Evolutionary conservation across 140 eudicot genomes (phyloP).

Genomic region (Stevia rebaudiana): DNA sequence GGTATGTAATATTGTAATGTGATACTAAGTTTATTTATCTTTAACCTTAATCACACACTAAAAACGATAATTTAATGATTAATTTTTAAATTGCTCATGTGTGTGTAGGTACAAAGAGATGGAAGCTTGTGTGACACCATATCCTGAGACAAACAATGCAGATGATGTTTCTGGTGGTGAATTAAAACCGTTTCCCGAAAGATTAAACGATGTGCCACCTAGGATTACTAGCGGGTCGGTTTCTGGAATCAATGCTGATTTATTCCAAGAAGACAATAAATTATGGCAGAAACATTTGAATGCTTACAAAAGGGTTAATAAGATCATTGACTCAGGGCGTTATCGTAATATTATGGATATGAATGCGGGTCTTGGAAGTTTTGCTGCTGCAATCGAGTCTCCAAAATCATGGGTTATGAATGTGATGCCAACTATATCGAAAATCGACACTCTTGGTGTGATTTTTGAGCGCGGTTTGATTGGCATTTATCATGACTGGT

Average conservation of each 20-base stretch:
- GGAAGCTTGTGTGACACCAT: constrained; percentile 75
- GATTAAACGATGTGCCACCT: constrained; percentile 63
- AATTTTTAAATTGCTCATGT: background rate
- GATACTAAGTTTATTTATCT: background rate
- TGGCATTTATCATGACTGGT: constrained; percentile 86
- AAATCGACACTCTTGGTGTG: constrained; percentile 61
- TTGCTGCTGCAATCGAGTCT: constrained; percentile 73
- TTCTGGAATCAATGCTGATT: constrained; percentile 50
- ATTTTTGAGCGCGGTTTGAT: constrained; percentile 64
- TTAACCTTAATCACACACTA: background rate
- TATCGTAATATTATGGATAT: constrained; percentile 77
- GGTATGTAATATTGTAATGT: constrained; percentile 28
- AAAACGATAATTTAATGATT: background rate
- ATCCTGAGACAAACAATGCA: constrained; percentile 37
- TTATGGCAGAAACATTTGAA: constrained; percentile 62
- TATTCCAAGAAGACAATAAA: constrained; percentile 54
- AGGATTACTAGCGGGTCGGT: constrained; percentile 47
- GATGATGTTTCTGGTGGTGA: constrained; percentile 65
- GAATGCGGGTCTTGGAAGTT: constrained; percentile 79
- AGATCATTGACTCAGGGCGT: constrained; percentile 60
- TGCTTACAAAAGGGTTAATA: constrained; percentile 64
- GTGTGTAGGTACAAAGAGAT: constrained; percentile 61
- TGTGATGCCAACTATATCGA: constrained; percentile 64
- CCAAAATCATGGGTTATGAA: constrained; percentile 73
- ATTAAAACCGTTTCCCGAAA: constrained; percentile 55